Evolutionary conservation across 345 rosid genomes (phyloP), one percentile per base, ranked within the genome.

Genomic region (Isatis tinctoria): DNA sequence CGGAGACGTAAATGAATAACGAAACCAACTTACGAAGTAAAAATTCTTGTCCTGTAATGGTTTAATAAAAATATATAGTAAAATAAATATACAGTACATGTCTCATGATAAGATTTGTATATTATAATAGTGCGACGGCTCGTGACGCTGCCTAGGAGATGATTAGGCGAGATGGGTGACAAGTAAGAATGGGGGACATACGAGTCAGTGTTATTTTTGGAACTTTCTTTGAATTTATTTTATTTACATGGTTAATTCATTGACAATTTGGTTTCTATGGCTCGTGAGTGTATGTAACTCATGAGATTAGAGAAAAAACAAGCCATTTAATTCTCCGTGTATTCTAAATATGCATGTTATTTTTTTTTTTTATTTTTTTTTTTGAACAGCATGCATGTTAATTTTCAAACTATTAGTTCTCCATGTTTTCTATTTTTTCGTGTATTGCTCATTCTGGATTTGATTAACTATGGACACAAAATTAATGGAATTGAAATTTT

Each of bases 101-200:
- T 37, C 36, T 18, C 26, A 6, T 11, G 74, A 69, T 69, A 69
- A 61, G 47, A 69, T 60, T 35, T 47, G 11, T 39, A 52, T 33
- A 35, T 37, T 74, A 35, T n/a, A 52, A 44, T 32, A 61, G 71
- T 63, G 40, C 5, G 60, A 58, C 8, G 72, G 76, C 76, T 77
- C 80, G 76, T 77, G 80, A 77, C 47, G 37, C 49, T 77, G 76
- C 71, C 45, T 47, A 70, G 35, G 56, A 67, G 73, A 67, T 74
- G 78, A 59, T 28, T 59, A 41, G 58, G 57, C 47, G 49, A 45
- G 71, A 70, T 63, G 48, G 43, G 71, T 69, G 75, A 75, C 74
- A 75, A 75, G 70, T 62, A 62, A 62, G 73, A 74, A 74, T 67
- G 62, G 69, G 79, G 65, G 74, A 69, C 79, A 76, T 76, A 44